Evolutionary conservation across 1,139 yeast species (phyloP), one percentile per base, ranked within the genome.

Genomic region (Pichia sp.): DNA sequence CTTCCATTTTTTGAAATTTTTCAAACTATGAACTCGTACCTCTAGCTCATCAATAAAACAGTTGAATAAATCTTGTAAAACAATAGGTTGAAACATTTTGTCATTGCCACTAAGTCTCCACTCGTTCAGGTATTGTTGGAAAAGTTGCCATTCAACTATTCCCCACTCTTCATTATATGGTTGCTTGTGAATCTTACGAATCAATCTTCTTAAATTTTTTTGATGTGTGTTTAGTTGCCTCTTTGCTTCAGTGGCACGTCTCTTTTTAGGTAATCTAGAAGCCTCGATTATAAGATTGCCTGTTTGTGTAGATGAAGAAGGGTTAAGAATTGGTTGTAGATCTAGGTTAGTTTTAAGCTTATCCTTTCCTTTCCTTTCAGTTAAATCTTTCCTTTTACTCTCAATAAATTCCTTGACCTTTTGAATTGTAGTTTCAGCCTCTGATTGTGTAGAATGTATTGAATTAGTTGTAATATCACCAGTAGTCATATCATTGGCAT

Each of bases 11-110:
- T 56, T 39, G 27, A 56, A 49, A 29, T 51, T 52, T 32, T 48
- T 49, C 15, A 61, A 49, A 26, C 58, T 52, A 29, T 52, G 50
- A n/a, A 54, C 46, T 34, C 65, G 52, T 16, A 54, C 29, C 3
- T 47, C 46, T 12, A 61, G 40, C 37, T 60, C 64, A n/a, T 53
- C 51, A 9, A 55, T 41, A 16, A 50, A 27, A 50, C 65, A 61
- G 13, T 47, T 54, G 35, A 61, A 61, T 23, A 56, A 51, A 7
- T 50, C 47, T 20, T 49, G 39, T 15, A 61, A 47, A 15, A 48
- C 46, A 9, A 43, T 43, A 5, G 52, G 47, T 11, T 55, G 47
- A 43, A 60, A 54, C 45, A 61, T 49, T 1, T 40, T 40, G 23
- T 46, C 40, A 38, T 57, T 54, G 4, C 39, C 44, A 7, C 60